These are phyloP conservation scores for Avena eriantha DNA, from an alignment of 176 grass and related monocot genomes.

Conservation along the genomic window DNA sequence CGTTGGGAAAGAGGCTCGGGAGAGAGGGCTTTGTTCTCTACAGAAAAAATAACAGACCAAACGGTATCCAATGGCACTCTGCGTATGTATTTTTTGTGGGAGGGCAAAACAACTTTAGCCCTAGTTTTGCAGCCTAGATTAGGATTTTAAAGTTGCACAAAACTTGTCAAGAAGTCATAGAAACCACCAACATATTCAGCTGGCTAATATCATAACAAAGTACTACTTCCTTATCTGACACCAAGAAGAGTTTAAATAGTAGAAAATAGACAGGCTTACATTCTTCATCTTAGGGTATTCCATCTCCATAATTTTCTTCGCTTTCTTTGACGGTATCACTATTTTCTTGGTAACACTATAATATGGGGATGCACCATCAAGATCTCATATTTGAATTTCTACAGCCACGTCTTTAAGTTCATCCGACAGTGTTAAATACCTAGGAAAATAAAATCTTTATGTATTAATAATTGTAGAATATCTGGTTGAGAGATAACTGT, in stretches of 20 bases:
- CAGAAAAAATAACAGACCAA: too few relatives aligned
- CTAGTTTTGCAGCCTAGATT: too few relatives aligned
- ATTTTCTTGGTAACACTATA: slow-evolving; percentile 83
- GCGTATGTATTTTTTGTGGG: too few relatives aligned
- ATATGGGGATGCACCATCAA: slow-evolving; percentile 73
- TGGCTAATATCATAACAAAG: slow-evolving; percentile 31
- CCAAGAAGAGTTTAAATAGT: slow-evolving; percentile 81
- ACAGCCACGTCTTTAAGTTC: slow-evolving; percentile 72
- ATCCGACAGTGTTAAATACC: slow-evolving; percentile 83
- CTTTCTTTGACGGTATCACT: slow-evolving; percentile 62
- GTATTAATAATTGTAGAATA: slow-evolving; percentile 28
- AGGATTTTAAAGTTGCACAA: too few relatives aligned
- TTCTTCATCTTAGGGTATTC: slow-evolving; percentile 78
- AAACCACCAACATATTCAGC: too few relatives aligned
- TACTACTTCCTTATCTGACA: slow-evolving; percentile 60
- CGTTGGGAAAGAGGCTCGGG: too few relatives aligned
- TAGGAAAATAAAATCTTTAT: slow-evolving; percentile 44
- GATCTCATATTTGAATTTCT: slow-evolving; percentile 87
- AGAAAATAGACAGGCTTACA: slow-evolving; percentile 88
- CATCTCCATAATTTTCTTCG: slow-evolving; percentile 72
- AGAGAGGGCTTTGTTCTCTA: too few relatives aligned
- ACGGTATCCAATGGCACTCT: too few relatives aligned
- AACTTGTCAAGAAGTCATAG: too few relatives aligned
- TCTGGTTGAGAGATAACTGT: neutral
- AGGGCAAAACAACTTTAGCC: too few relatives aligned